These are phyloP conservation scores for Trichoderma endophyticum DNA, from an alignment of 2,329 filamentous ascomycete species.

Conservation along the genomic window DNA sequence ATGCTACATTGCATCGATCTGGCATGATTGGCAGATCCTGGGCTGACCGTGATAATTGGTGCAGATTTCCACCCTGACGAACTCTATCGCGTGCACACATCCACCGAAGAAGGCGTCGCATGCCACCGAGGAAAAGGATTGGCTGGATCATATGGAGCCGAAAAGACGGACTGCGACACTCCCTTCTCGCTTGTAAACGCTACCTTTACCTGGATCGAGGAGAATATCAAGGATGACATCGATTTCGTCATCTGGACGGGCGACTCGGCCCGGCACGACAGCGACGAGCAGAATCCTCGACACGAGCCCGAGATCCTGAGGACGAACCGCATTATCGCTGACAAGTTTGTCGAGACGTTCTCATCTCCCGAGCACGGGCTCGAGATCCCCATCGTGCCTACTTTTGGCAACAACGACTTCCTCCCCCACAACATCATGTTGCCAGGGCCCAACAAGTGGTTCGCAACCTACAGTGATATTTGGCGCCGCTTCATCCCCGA, in stretches of 20 bases:
- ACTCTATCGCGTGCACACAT: slow-evolving; percentile 77
- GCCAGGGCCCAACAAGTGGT: slow-evolving; percentile 82
- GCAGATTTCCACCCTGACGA: slow-evolving; percentile 89
- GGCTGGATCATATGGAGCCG: slow-evolving; percentile 79
- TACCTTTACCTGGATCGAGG: slow-evolving; percentile 84
- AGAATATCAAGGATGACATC: slow-evolving; percentile 71
- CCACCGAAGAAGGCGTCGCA: slow-evolving; percentile 62
- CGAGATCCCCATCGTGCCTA: slow-evolving; percentile 78
- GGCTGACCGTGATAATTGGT: slow-evolving; percentile 13
- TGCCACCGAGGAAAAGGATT: slow-evolving; percentile 78
- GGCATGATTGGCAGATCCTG: not conserved
- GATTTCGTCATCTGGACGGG: slow-evolving; percentile 95
- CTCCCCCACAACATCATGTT: slow-evolving; percentile 93
- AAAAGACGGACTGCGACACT: slow-evolving; percentile 85
- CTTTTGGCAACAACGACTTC: slow-evolving; percentile 95
- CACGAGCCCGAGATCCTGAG: slow-evolving; percentile 70
- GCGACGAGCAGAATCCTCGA: slow-evolving; percentile 76
- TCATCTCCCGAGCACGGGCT: slow-evolving; percentile 56
- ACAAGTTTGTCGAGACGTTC: slow-evolving; percentile 75
- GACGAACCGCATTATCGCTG: slow-evolving; percentile 71
- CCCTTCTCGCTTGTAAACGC: slow-evolving; percentile 78
- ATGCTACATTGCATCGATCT: not conserved
- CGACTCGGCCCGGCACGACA: slow-evolving; percentile 86
- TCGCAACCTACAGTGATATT: slow-evolving; percentile 70
- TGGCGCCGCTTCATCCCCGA: slow-evolving; percentile 90